phyloP scores from a whole-genome alignment of 2,329 filamentous ascomycete species.

The Fusarium chuoi region DNA sequence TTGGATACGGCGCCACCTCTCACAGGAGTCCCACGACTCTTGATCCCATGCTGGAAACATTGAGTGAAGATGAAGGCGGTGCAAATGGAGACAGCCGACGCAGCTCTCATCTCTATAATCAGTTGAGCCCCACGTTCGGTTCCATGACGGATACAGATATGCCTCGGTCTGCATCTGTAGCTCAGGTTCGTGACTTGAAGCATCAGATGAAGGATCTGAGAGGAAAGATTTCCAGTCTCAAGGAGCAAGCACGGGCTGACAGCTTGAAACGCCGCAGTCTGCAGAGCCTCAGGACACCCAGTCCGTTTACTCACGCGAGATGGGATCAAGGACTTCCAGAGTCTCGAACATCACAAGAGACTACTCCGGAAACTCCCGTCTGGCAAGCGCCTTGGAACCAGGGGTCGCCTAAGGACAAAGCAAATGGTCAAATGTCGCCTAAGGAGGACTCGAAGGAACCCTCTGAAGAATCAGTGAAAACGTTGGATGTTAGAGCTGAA shows the following conservation, averaged over 20 bases:
- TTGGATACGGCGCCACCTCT: constrained; percentile 43
- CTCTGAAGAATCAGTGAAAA: constrained; percentile 14
- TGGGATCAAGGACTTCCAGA: constrained; percentile 47
- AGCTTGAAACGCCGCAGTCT: constrained; percentile 80
- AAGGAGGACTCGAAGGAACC: constrained; percentile 4
- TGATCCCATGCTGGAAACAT: constrained; percentile 60
- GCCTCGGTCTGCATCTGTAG: constrained; percentile 75
- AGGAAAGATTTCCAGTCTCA: constrained; percentile 83
- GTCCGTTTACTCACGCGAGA: constrained; percentile 78
- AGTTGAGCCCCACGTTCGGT: constrained; percentile 59
- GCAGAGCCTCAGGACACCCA: constrained; percentile 78
- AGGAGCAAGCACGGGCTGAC: constrained; percentile 82
- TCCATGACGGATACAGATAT: constrained; percentile 59
- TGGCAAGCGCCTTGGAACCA: constrained; percentile 32
- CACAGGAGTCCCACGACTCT: constrained; percentile 54
- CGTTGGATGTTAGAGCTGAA: constrained; percentile 13
- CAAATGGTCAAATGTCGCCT: constrained; percentile 9
- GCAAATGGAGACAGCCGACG: constrained; percentile 38
- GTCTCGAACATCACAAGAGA: constrained; percentile 29
- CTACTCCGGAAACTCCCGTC: constrained; percentile 32
- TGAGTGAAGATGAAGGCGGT: constrained; percentile 63
- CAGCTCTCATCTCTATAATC: constrained; percentile 42
- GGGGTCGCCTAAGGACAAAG: constrained; percentile 14
- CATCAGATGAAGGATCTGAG: constrained; percentile 88
- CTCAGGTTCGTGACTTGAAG: constrained; percentile 77